Evolutionary conservation across 139 green algal species (phyloP).

Genomic region (Limnomonas spitsbergensis): DNA sequence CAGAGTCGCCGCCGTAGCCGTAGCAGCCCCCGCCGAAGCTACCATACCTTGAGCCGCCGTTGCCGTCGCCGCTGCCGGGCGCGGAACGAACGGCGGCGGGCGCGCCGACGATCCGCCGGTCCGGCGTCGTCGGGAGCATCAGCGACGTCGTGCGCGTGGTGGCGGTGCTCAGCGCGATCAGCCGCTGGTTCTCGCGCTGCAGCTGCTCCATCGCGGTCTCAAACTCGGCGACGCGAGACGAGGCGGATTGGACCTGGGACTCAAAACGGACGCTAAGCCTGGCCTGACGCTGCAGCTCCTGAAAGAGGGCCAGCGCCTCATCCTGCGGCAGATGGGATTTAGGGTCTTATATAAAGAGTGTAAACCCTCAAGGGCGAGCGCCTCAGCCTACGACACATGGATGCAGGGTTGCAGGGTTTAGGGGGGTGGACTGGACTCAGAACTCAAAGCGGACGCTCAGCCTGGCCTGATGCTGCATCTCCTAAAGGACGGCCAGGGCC

Average conservation of each 20-base stretch:
- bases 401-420: too few relatives aligned
- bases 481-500: too few relatives aligned
- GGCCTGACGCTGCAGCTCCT: conserved; percentile 3
- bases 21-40: too few relatives aligned
- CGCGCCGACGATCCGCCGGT: neutral
- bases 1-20: neutral
- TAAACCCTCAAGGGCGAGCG: too few relatives aligned
- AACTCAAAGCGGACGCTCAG: too few relatives aligned
- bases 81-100: too few relatives aligned
- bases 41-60: too few relatives aligned
- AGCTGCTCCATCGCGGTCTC: conserved; percentile 16
- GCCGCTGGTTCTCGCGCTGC: neutral
- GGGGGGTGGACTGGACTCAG: too few relatives aligned
- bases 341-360: too few relatives aligned
- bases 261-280: neutral
- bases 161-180: neutral
- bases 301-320: neutral
- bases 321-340: neutral
- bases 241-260: neutral
- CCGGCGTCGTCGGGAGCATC: neutral
- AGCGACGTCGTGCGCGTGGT: neutral
- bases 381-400: too few relatives aligned
- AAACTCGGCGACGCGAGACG: conserved; percentile 13
- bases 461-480: too few relatives aligned
- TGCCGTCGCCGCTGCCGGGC: too few relatives aligned